Evolutionary conservation across 2,329 filamentous ascomycete genomes (phyloP).

Genomic region (Stagonosporopsis vannaccii): DNA sequence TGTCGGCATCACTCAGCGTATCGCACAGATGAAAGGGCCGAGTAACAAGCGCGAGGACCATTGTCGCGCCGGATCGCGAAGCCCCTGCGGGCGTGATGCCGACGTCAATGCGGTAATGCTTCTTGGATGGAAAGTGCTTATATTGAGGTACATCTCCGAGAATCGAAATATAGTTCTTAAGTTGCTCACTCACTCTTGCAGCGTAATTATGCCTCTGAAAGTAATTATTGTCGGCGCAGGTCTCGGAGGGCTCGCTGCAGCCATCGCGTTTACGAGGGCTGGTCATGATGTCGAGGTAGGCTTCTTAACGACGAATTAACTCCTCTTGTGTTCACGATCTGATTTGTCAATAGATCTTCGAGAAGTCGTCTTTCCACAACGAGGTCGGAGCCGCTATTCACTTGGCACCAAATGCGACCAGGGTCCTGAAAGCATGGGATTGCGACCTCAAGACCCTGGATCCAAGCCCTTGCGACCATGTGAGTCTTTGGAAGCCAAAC

Average conservation of each 20-base stretch:
- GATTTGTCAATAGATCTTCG: constrained; percentile 3
- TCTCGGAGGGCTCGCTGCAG: neutral
- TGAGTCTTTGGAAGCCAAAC: neutral
- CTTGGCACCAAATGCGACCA: constrained; percentile 6
- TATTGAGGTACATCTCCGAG: too few relatives aligned
- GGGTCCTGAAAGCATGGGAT: constrained; percentile 1
- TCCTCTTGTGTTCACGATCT: too few relatives aligned
- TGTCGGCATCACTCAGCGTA: too few relatives aligned
- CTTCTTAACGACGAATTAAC: neutral
- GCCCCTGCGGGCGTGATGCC: too few relatives aligned
- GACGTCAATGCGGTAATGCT: too few relatives aligned
- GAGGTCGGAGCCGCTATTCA: constrained; percentile 12
- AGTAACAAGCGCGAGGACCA: too few relatives aligned
- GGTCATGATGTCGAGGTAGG: constrained; percentile 12
- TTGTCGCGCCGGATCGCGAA: too few relatives aligned
- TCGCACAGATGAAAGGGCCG: too few relatives aligned
- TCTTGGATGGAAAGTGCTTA: too few relatives aligned
- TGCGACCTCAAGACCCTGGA: neutral
- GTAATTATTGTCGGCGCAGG: constrained; percentile 3
- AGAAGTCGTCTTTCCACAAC: constrained; percentile 4
- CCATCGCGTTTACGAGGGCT: constrained; percentile 7
- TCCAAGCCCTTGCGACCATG: neutral
- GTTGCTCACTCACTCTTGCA: too few relatives aligned
- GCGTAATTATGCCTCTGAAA: constrained; percentile 7
- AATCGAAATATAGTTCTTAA: too few relatives aligned